A percentile compares a stretch with the other conserved stretches of the same genome.
Evolutionary conservation across 306 rosid species (phyloP).

Genomic region (Crataegus laevigata): DNA sequence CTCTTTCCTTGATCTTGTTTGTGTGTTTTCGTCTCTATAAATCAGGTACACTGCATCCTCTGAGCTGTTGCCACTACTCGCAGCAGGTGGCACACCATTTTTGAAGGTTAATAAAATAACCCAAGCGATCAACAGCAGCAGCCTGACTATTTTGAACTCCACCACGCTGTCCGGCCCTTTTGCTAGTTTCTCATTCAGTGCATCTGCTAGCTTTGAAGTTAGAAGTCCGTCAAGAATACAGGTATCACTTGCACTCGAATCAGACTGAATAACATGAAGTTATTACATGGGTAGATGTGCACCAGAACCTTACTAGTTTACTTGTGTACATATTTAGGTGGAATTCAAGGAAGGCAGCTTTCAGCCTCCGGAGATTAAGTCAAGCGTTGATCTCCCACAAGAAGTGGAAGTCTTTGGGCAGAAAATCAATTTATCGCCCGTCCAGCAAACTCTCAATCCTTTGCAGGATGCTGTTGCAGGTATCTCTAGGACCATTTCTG

Average conservation of each 20-base stretch:
- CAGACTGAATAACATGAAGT: not conserved
- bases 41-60: conserved; percentile 91
- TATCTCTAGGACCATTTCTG: conserved; percentile 60
- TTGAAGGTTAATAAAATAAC: conserved; percentile 65
- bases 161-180: conserved; percentile 63
- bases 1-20: conserved; percentile 1
- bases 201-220: conserved; percentile 82
- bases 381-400: conserved; percentile 67
- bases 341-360: conserved; percentile 78
- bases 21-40: conserved; percentile 1
- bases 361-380: conserved; percentile 77
- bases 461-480: conserved; percentile 52
- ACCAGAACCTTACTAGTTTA: conserved; percentile 7
- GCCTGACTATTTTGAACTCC: conserved; percentile 55
- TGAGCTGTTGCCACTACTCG: conserved; percentile 85
- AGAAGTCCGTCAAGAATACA: conserved; percentile 82
- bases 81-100: conserved; percentile 67
- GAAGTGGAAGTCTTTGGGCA: conserved; percentile 68
- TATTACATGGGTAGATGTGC: not conserved
- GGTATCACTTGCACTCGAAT: conserved; percentile 37
- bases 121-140: conserved; percentile 59
- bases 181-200: conserved; percentile 64
- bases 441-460: conserved; percentile 65
- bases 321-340: conserved; percentile 48
- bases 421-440: conserved; percentile 49